Percentiles rank a stretch among this genome's conserved stretches.
These are phyloP conservation scores for Trametes cinnabarina DNA, from an alignment of 768 basidiomycete species.

Conservation along the genomic window DNA sequence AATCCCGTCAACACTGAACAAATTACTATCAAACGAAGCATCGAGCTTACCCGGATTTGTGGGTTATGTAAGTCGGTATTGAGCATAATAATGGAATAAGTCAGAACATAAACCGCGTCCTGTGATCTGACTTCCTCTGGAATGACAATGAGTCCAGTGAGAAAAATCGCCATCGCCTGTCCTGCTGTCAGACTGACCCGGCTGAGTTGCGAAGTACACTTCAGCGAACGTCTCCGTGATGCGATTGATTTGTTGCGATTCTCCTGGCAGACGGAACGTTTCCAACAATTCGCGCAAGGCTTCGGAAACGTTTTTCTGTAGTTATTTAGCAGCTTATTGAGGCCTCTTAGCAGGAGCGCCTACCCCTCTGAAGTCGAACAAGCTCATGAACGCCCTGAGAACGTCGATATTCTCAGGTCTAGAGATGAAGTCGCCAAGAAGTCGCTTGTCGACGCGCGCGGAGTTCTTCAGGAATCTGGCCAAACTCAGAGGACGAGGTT, in stretches of 20 bases:
- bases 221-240: conserved; percentile 96
- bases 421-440: conserved; percentile 91
- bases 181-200: conserved; percentile 46
- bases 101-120: conserved; percentile 91
- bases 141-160: background rate
- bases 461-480: conserved; percentile 85
- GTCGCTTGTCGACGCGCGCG: conserved; percentile 84
- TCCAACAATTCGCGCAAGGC: conserved; percentile 95
- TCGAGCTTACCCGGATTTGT: conserved; percentile 69
- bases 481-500: conserved; percentile 63
- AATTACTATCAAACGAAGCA: background rate
- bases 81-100: conserved; percentile 96
- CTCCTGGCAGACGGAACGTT: conserved; percentile 91
- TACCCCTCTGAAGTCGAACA: conserved; percentile 90
- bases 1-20: background rate
- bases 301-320: conserved; percentile 90
- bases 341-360: conserved; percentile 27
- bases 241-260: conserved; percentile 87
- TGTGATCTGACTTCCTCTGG: conserved; percentile 84
- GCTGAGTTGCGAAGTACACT: conserved; percentile 80
- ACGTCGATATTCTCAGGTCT: conserved; percentile 83
- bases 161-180: no score
- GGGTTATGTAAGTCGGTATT: conserved; percentile 98
- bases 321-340: background rate
- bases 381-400: conserved; percentile 79